These are phyloP conservation scores for Trebouxiophyceae sp. DNA, from an alignment of 163 green algal species.

Conservation along the genomic window DNA sequence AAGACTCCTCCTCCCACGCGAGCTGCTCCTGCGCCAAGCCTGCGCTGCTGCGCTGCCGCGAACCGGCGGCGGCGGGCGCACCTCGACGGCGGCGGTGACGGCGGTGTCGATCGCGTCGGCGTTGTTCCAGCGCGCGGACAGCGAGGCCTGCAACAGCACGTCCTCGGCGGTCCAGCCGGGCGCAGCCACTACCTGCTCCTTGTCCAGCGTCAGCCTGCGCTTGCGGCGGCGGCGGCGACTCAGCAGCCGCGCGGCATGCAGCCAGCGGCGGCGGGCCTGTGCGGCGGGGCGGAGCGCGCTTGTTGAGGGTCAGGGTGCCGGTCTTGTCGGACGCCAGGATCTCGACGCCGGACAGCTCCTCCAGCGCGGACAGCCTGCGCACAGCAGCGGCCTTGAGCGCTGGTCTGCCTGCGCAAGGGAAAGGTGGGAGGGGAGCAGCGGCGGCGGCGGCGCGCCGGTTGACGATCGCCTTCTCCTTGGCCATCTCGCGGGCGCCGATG, in stretches of 20 bases:
- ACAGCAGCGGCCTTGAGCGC: no score
- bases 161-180: conserved; percentile 6
- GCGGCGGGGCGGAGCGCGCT: no score
- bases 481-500: conserved; percentile 32
- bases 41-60: no score
- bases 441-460: conserved; percentile 17
- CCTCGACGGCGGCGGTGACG: conserved; percentile 14
- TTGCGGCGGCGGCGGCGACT: background rate
- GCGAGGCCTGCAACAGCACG: conserved; percentile 19
- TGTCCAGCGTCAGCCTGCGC: conserved; percentile 34
- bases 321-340: conserved; percentile 71
- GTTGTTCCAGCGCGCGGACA: conserved; percentile 33
- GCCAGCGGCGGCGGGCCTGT: no score
- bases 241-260: no score
- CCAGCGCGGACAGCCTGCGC: conserved; percentile 43
- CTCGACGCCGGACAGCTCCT: conserved; percentile 69
- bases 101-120: conserved; percentile 30
- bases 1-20: no score
- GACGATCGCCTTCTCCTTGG: conserved; percentile 54
- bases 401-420: no score
- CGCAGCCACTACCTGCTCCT: conserved; percentile 20
- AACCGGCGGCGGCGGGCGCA: background rate
- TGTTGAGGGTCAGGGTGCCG: conserved; percentile 67
- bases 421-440: no score
- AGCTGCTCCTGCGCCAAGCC: no score